Conservation (phyloP, 2,329 filamentous ascomycete species). For the Aureobasidium namibiae region DNA sequence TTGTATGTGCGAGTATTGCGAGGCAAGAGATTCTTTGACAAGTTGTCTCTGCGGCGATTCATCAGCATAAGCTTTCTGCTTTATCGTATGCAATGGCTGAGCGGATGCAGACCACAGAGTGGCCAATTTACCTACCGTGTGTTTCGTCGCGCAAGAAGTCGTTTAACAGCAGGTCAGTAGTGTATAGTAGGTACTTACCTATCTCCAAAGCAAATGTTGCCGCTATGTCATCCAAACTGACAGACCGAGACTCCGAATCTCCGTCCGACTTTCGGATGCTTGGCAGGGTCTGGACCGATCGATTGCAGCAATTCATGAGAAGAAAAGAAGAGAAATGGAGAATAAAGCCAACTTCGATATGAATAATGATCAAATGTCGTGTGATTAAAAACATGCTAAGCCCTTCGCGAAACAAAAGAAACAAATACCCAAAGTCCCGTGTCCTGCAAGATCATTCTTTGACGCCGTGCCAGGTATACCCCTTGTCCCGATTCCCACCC, state of each 20-base stretch:
- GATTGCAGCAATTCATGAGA: background rate
- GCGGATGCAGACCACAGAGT: background rate
- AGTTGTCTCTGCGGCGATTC: background rate
- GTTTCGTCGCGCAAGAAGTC: background rate
- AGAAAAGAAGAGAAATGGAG: background rate
- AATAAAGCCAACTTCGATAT: background rate
- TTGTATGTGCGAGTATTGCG: background rate
- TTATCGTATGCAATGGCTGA: background rate
- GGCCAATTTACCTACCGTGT: background rate
- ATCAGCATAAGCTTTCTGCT: background rate
- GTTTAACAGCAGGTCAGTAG: background rate
- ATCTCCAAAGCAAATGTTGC: constrained; percentile 9
- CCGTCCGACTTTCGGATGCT: constrained; percentile 1
- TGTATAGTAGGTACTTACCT: background rate
- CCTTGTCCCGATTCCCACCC: background rate
- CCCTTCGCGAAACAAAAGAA: background rate
- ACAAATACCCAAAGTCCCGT: background rate
- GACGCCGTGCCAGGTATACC: constrained; percentile 1
- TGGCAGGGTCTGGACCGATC: background rate
- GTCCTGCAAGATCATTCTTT: background rate
- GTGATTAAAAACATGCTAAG: constrained; percentile 1
- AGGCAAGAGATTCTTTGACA: constrained; percentile 1
- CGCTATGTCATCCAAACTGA: background rate
- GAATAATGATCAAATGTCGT: background rate
- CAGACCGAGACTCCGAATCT: background rate